Evolutionary conservation across 768 basidiomycete genomes (phyloP).

Genomic region (Lactifluus rugatus): DNA sequence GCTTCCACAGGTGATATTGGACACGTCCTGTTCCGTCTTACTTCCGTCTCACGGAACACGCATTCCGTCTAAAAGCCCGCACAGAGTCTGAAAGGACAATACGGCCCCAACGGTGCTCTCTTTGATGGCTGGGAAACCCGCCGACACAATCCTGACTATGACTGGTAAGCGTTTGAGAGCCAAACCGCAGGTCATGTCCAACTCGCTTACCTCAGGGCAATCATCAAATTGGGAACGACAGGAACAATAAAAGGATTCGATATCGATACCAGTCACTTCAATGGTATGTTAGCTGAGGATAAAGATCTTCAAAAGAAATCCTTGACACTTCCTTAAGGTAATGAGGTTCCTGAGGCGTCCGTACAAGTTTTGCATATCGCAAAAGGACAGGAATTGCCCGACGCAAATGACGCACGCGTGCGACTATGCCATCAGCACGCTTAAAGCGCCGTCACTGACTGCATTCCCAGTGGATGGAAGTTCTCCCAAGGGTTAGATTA

Average conservation of each 20-base stretch:
- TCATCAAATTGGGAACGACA: constrained; percentile 76
- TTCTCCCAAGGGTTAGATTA: constrained; percentile 66
- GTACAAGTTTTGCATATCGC: constrained; percentile 49
- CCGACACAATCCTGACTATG: constrained; percentile 78
- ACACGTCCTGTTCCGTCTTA: neutral
- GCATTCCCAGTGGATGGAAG: constrained; percentile 57
- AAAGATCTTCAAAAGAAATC: neutral
- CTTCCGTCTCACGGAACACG: neutral
- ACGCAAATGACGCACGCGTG: constrained; percentile 45
- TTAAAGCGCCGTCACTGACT: neutral
- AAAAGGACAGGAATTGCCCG: constrained; percentile 32
- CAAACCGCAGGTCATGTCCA: neutral
- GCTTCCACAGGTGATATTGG: constrained; percentile 53
- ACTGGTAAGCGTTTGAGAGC: constrained; percentile 52
- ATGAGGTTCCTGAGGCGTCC: constrained; percentile 78
- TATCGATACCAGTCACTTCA: constrained; percentile 92
- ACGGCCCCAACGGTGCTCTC: constrained; percentile 89
- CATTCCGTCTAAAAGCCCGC: constrained; percentile 49
- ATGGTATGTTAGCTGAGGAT: constrained; percentile 38
- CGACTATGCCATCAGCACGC: constrained; percentile 20
- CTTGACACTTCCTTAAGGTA: constrained; percentile 39
- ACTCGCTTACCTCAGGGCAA: constrained; percentile 48
- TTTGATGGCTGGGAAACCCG: constrained; percentile 93
- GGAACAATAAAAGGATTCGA: constrained; percentile 76
- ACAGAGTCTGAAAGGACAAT: constrained; percentile 86